Conservation (phyloP, 805 yeast genomes). For the Hanseniaspora lindneri region DNA sequence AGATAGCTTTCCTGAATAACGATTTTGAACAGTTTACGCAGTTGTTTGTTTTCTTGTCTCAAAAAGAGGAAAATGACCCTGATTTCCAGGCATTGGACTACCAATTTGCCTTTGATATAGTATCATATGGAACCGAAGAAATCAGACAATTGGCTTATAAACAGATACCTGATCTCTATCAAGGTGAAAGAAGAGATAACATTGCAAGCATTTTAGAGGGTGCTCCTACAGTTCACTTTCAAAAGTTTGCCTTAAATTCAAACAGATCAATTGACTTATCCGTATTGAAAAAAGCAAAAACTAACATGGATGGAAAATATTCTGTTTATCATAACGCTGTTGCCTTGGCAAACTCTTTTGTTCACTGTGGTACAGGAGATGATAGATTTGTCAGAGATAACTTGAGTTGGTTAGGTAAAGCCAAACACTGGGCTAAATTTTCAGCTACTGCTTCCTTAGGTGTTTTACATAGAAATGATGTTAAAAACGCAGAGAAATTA, state of each 20-base stretch:
- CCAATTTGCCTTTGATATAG: conserved; percentile 93
- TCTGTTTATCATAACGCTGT: conserved; percentile 94
- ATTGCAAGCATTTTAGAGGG: conserved; percentile 63
- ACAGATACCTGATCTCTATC: conserved; percentile 18
- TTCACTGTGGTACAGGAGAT: conserved; percentile 93
- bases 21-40: conserved; percentile 58
- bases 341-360: conserved; percentile 83
- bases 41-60: conserved; percentile 45
- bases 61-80: conserved; percentile 29
- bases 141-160: conserved; percentile 43
- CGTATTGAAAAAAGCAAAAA: conserved; percentile 70
- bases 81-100: conserved; percentile 51
- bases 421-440: conserved; percentile 97
- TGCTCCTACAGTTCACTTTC: conserved; percentile 85
- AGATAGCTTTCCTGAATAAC: conserved; percentile 78
- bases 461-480: conserved; percentile 89
- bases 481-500: conserved; percentile 77
- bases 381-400: conserved; percentile 84
- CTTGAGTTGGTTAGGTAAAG: conserved; percentile 91
- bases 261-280: conserved; percentile 79
- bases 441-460: conserved; percentile 97
- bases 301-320: conserved; percentile 74
- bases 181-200: conserved; percentile 12
- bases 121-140: conserved; percentile 82
- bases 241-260: conserved; percentile 73